A percentile compares a stretch with the other conserved stretches of the same genome.
phyloP scores from a whole-genome alignment of 805 yeast genomes.

The Candida rishiriensis region DNA sequence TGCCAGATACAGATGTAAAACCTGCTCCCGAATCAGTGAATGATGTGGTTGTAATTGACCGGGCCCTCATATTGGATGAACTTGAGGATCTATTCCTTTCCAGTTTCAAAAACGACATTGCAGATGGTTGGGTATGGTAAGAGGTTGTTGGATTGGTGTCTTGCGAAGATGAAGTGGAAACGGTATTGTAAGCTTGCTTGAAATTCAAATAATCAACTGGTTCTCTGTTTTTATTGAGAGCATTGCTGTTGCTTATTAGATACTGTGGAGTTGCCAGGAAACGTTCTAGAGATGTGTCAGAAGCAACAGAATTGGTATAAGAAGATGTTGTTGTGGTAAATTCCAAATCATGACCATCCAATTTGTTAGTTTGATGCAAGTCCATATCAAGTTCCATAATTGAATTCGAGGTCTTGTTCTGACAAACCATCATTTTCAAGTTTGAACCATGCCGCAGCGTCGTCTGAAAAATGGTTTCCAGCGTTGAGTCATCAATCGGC shows the following conservation, averaged over 20 bases:
- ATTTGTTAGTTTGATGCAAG: not conserved
- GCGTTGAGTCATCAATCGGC: constrained; percentile 45
- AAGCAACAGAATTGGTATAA: constrained; percentile 50
- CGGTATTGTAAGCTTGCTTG: constrained; percentile 33
- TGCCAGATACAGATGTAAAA: not conserved
- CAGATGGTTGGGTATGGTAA: not conserved
- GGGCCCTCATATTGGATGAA: constrained; percentile 25
- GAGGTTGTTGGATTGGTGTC: not conserved
- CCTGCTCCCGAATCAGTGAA: constrained; percentile 7
- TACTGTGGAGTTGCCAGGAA: constrained; percentile 67
- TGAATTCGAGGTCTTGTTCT: not conserved
- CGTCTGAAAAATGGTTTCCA: constrained; percentile 34
- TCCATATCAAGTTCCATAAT: not conserved
- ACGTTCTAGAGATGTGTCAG: constrained; percentile 34
- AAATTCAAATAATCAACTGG: constrained; percentile 52
- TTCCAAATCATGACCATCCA: not conserved
- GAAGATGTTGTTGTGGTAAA: constrained; percentile 45
- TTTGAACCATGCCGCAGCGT: constrained; percentile 27
- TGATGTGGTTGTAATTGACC: constrained; percentile 26
- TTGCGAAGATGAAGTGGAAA: too few relatives aligned
- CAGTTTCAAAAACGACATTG: not conserved
- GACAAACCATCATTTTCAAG: constrained; percentile 17
- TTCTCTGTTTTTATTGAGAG: constrained; percentile 24
- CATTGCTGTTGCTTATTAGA: constrained; percentile 38
- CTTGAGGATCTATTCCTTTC: constrained; percentile 17